These are phyloP conservation scores for Hanseniaspora lindneri DNA, from an alignment of 805 yeast genomes.

Conservation along the genomic window DNA sequence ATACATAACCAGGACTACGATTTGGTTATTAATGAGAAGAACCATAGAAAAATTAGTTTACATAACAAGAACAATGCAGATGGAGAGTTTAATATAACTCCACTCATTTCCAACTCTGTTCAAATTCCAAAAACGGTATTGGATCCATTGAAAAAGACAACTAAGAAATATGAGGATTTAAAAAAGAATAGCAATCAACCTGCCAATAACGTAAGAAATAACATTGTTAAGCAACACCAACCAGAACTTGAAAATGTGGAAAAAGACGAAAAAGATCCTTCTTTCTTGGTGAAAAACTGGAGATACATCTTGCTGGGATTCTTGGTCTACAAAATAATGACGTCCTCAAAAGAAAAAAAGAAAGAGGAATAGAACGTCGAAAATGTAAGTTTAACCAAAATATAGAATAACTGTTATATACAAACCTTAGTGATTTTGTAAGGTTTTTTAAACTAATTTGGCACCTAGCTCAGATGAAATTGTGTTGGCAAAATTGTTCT, in stretches of 20 bases:
- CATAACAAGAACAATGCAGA: not conserved
- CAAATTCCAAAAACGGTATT: conserved; percentile 4
- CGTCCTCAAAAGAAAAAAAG: not conserved
- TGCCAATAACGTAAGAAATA: not conserved
- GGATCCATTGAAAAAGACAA: conserved; percentile 11
- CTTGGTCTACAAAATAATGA: conserved; percentile 7
- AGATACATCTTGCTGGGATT: conserved; percentile 14
- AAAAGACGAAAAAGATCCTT: conserved; percentile 9
- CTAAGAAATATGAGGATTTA: conserved; percentile 13
- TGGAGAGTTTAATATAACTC: not conserved
- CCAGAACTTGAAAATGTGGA: conserved; percentile 9
- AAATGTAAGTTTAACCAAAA: too few relatives aligned
- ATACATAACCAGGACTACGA: not conserved
- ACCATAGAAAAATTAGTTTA: not conserved
- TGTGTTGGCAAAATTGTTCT: too few relatives aligned
- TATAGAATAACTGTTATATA: too few relatives aligned
- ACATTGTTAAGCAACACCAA: not conserved
- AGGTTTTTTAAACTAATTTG: too few relatives aligned
- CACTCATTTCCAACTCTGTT: not conserved
- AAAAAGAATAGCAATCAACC: conserved; percentile 6
- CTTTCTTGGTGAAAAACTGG: conserved; percentile 16
- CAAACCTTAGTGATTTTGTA: too few relatives aligned
- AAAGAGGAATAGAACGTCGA: too few relatives aligned
- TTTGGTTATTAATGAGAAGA: not conserved
- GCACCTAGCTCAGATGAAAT: too few relatives aligned